Evolutionary conservation across 305 asterid species (phyloP).

Genomic region (Caryopteris hybrid): DNA sequence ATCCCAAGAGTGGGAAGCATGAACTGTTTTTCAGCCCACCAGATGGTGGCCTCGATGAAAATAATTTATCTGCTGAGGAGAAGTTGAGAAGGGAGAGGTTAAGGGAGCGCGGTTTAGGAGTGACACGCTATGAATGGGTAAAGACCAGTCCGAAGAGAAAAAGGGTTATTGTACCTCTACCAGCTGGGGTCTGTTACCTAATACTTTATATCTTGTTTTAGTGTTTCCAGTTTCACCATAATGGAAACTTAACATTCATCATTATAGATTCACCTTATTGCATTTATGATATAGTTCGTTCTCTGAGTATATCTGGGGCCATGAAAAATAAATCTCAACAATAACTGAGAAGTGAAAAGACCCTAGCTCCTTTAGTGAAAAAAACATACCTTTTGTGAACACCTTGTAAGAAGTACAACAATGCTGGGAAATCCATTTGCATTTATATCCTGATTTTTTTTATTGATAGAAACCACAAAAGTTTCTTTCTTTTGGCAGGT

Average conservation of each 20-base stretch:
- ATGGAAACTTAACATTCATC: not conserved
- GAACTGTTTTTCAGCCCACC: constrained; percentile 71
- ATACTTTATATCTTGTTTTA: constrained; percentile 18
- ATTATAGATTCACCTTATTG: not conserved
- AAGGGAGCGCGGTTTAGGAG: constrained; percentile 93
- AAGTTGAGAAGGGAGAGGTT: constrained; percentile 87
- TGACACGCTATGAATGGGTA: constrained; percentile 92
- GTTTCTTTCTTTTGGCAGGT: not conserved
- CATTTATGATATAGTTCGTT: not conserved
- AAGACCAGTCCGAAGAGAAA: constrained; percentile 59
- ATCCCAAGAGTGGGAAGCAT: constrained; percentile 57
- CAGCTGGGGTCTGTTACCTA: constrained; percentile 66
- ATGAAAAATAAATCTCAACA: not conserved
- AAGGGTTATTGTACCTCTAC: constrained; percentile 75
- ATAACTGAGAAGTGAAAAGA: not conserved
- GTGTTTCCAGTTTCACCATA: constrained; percentile 1
- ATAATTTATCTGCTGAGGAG: constrained; percentile 81
- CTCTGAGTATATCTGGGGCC: not conserved
- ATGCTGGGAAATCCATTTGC: not conserved
- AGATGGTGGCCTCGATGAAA: constrained; percentile 95
- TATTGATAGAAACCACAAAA: constrained; percentile 1
- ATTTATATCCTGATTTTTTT: not conserved
- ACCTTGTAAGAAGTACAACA: not conserved
- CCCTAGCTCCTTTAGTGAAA: not conserved
- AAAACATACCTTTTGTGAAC: not conserved